Evolutionary conservation across 2,329 filamentous ascomycete species (phyloP).

Genomic region (Fusarium tjaetaba): DNA sequence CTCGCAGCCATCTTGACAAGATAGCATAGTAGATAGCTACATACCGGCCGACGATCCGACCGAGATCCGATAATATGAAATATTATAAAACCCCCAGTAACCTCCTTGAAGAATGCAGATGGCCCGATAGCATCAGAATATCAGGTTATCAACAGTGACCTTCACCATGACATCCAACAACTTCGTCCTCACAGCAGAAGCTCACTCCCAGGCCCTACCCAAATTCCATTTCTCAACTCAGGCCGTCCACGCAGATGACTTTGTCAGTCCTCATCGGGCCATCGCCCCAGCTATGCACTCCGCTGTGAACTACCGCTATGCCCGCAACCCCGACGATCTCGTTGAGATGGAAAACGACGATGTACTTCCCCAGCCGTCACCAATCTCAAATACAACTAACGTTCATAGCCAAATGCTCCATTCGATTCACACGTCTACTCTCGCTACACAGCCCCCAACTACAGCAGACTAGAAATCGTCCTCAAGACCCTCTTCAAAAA

Average conservation of each 20-base stretch:
- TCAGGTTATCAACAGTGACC: not conserved
- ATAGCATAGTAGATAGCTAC: not conserved
- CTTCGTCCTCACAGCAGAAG: not conserved
- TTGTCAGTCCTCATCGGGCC: not conserved
- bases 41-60: not conserved
- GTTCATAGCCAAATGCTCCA: slow-evolving; percentile 57
- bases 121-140: no score
- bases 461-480: slow-evolving; percentile 83
- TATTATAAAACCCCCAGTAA: not conserved
- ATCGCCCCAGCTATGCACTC: not conserved
- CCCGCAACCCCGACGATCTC: not conserved
- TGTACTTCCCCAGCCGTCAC: not conserved
- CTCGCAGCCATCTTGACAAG: not conserved
- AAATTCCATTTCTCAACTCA: not conserved
- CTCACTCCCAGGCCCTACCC: not conserved
- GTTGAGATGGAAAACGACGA: not conserved
- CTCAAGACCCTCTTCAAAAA: slow-evolving; percentile 78
- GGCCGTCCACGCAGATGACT: not conserved
- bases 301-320: not conserved
- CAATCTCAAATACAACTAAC: not conserved
- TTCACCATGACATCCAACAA: not conserved
- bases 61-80: not conserved
- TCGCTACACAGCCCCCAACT: slow-evolving; percentile 79
- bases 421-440: slow-evolving; percentile 82
- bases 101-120: no score